phyloP scores from a whole-genome alignment of 805 yeast species.

The Grigorovia transvaalensis region DNA sequence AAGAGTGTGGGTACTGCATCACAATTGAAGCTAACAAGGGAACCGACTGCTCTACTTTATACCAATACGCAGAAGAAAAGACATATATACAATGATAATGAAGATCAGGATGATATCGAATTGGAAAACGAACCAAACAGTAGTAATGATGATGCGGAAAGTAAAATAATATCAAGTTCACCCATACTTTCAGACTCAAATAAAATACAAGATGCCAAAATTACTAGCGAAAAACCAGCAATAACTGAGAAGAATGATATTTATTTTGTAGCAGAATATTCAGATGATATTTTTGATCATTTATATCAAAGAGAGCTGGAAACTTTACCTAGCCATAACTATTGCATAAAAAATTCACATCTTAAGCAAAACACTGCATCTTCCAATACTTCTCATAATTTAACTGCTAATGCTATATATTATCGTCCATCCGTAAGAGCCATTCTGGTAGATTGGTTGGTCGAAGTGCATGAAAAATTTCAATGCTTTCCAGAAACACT shows the following conservation, averaged over 20 bases:
- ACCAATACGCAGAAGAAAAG: conserved; percentile 5
- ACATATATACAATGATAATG: conserved; percentile 4
- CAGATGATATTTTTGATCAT: conserved; percentile 71
- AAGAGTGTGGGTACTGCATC: background rate
- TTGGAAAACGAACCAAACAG: no score
- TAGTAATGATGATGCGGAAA: background rate
- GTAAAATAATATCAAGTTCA: conserved; percentile 11
- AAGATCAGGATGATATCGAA: background rate
- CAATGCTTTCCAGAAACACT: conserved; percentile 79
- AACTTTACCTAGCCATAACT: conserved; percentile 63
- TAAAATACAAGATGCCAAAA: background rate
- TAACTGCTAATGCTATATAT: conserved; percentile 32
- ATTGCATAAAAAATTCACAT: conserved; percentile 31
- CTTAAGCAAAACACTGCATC: background rate
- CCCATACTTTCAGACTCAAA: background rate
- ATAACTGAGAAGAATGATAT: conserved; percentile 63
- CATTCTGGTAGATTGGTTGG: conserved; percentile 87
- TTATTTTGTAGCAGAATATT: conserved; percentile 86
- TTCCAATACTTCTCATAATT: background rate
- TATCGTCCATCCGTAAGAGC: conserved; percentile 77
- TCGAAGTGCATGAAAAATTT: conserved; percentile 78
- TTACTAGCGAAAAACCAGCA: conserved; percentile 43
- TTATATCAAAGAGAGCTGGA: conserved; percentile 55
- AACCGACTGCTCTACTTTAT: conserved; percentile 4
- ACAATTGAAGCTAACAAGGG: background rate